Base-by-base conservation (phyloP, 306 rosid species). In the Malus sieversii region DNA sequence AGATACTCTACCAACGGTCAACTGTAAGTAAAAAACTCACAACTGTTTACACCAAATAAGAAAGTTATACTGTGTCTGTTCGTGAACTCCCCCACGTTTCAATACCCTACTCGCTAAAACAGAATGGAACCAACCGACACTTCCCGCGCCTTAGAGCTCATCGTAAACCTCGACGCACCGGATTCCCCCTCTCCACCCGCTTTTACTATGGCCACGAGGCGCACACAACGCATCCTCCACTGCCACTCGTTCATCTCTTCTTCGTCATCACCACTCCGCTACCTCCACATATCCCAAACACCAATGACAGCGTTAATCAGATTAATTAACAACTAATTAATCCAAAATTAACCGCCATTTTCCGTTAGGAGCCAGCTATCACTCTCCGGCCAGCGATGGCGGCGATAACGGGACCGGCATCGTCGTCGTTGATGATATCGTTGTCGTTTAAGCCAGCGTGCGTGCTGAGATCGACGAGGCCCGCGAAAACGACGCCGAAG, bases 351-450 rank as follows among this genome's bases (percentile, higher is more conserved):
- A 44, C n/a, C 2, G 33, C n/a, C 71, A n/a, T 5, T 5, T 68
- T 25, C 57, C 48, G 45, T 52, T 52, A 4, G 62, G 11, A 57
- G 22, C 4, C 66, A 8, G 65, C 45, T 32, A 55, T 73, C 77
- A 19, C 52, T n/a, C 6, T 4, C 66, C 7, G 3, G 30, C 44
- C 51, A 32, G 15, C 33, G 13, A 73, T 55, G 78, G 76, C 74
- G 71, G n/a, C 80, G 35, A 82, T 85, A 88, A 83, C 85, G 84
- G 74, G 72, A 52, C 71, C 73, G 61, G 74, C 75, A 23, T 76
- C 81, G 16, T 70, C 88, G 35, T 35, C 85, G 44, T 44, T 78
- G 44, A 48, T 48, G 55, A 18, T 48, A 1, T 51, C 75, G 74
- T 69, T 87, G 71, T 63, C 85, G 58, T 58, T 70, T 19, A 69